Conservation (phyloP, 2,329 filamentous ascomycete species). For the Penicillium sp. region DNA sequence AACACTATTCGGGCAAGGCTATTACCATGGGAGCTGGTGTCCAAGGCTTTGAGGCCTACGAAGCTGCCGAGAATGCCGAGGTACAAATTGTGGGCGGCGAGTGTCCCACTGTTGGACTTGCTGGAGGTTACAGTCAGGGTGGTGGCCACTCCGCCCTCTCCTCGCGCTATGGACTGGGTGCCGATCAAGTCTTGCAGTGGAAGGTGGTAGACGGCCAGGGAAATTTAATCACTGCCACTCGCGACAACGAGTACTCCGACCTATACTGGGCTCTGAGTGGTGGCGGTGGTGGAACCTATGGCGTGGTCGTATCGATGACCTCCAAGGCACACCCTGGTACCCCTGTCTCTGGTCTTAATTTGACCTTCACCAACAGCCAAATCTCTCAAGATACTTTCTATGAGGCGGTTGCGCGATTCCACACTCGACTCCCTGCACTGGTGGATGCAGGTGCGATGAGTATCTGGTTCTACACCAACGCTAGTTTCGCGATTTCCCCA, state of each 20-base stretch:
- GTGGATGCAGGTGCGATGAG: slow-evolving; percentile 54
- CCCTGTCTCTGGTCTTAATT: slow-evolving; percentile 46
- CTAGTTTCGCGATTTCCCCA: slow-evolving; percentile 50
- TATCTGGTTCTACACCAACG: slow-evolving; percentile 55
- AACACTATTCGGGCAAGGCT: slow-evolving; percentile 53
- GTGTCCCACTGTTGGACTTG: slow-evolving; percentile 57
- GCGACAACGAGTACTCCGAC: slow-evolving; percentile 18
- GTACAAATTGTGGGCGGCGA: slow-evolving; percentile 59
- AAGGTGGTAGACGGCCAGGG: slow-evolving; percentile 55
- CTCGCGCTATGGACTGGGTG: slow-evolving; percentile 59
- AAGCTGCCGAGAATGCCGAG: slow-evolving; percentile 47
- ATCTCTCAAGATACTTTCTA: slow-evolving; percentile 52
- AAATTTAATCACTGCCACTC: slow-evolving; percentile 18
- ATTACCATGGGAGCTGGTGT: slow-evolving; percentile 60
- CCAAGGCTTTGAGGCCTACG: slow-evolving; percentile 53
- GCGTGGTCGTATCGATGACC: slow-evolving; percentile 59
- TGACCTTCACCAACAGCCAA: slow-evolving; percentile 43
- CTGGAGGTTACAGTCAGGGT: slow-evolving; percentile 63
- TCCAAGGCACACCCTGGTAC: slow-evolving; percentile 53
- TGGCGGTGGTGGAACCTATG: slow-evolving; percentile 56
- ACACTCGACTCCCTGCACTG: slow-evolving; percentile 51
- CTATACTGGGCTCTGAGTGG: slow-evolving; percentile 26
- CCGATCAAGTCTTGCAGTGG: slow-evolving; percentile 60
- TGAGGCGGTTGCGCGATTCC: slow-evolving; percentile 50
- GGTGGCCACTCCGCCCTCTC: slow-evolving; percentile 61